Conservation (phyloP, 1,284 basidiomycete species). For the Tranzscheliella williamsii region DNA sequence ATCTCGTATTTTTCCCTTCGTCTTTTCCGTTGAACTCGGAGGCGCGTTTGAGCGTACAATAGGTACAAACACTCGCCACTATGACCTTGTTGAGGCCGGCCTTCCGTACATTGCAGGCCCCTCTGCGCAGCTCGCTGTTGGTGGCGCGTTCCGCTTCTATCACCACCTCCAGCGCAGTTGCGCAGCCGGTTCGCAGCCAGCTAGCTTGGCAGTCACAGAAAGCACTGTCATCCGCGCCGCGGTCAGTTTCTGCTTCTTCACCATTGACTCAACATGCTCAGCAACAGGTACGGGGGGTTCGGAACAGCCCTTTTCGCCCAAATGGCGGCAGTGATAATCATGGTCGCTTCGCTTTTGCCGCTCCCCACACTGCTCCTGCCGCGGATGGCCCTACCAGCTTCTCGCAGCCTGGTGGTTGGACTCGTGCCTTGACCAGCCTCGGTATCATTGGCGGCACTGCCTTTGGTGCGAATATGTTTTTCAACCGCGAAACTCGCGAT, state of each 20-base stretch:
- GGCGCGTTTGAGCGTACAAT: no score
- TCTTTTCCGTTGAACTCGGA: no score
- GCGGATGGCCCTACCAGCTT: conserved; percentile 44
- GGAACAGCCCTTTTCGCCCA: conserved; percentile 36
- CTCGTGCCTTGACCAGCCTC: conserved; percentile 44
- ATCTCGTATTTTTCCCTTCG: no score
- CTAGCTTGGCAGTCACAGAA: background rate
- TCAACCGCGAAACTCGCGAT: conserved; percentile 58
- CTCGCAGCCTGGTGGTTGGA: conserved; percentile 52
- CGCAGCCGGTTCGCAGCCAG: conserved; percentile 5
- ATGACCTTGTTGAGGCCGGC: conserved; percentile 33
- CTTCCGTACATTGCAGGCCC: conserved; percentile 31
- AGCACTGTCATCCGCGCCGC: no score
- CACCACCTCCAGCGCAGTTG: conserved; percentile 15
- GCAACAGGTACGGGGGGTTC: conserved; percentile 34
- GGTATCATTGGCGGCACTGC: conserved; percentile 57
- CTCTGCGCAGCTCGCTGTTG: conserved; percentile 33
- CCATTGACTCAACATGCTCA: conserved; percentile 17
- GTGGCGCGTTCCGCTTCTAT: conserved; percentile 29
- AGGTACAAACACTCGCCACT: no score
- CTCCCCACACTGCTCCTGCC: conserved; percentile 44
- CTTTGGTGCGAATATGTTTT: conserved; percentile 55
- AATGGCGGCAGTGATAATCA: conserved; percentile 9
- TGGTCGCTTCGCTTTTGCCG: conserved; percentile 29
- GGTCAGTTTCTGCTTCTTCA: no score